These are phyloP conservation scores for Rhododendron molle DNA, from an alignment of 148 eudicot genomes.

Conservation along the genomic window DNA sequence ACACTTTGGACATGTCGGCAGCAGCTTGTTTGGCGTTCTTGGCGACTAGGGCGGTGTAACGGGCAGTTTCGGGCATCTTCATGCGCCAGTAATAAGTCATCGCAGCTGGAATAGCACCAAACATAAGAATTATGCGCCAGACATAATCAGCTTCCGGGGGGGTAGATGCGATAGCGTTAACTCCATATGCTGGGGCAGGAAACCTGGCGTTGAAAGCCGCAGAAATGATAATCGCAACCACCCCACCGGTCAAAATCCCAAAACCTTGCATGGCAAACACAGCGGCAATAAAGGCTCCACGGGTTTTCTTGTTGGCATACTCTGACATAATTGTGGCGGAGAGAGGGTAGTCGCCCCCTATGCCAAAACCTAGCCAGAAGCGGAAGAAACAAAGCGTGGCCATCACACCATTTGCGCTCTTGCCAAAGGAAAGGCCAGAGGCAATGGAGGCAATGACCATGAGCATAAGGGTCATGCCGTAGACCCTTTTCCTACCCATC, in stretches of 20 bases:
- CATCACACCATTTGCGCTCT: slow-evolving; percentile 37
- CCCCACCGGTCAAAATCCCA: slow-evolving; percentile 55
- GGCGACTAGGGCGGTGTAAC: slow-evolving; percentile 57
- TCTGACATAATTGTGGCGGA: slow-evolving; percentile 71
- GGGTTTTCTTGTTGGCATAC: slow-evolving; percentile 62
- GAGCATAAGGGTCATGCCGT: slow-evolving; percentile 56
- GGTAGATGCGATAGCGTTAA: slow-evolving; percentile 24
- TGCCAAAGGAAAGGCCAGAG: slow-evolving; percentile 55
- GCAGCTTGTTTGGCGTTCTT: slow-evolving; percentile 47
- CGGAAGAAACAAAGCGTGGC: slow-evolving; percentile 54
- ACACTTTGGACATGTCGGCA: slow-evolving; percentile 43
- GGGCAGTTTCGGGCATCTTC: slow-evolving; percentile 69
- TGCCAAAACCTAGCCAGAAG: slow-evolving; percentile 67
- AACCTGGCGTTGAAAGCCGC: slow-evolving; percentile 36
- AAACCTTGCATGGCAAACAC: slow-evolving; percentile 73
- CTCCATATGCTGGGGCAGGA: slow-evolving; percentile 30
- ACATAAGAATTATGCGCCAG: slow-evolving; percentile 57
- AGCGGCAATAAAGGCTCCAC: slow-evolving; percentile 57
- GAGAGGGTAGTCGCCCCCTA: slow-evolving; percentile 62
- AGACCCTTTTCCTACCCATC: slow-evolving; percentile 55
- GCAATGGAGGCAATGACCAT: slow-evolving; percentile 49
- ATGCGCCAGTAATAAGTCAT: slow-evolving; percentile 52
- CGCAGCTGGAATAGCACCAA: slow-evolving; percentile 44
- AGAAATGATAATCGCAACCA: slow-evolving; percentile 41
- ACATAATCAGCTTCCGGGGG: slow-evolving; percentile 45